Base-by-base conservation (phyloP, 495 filamentous ascomycete species). In the Tuber microsphaerosporum region DNA sequence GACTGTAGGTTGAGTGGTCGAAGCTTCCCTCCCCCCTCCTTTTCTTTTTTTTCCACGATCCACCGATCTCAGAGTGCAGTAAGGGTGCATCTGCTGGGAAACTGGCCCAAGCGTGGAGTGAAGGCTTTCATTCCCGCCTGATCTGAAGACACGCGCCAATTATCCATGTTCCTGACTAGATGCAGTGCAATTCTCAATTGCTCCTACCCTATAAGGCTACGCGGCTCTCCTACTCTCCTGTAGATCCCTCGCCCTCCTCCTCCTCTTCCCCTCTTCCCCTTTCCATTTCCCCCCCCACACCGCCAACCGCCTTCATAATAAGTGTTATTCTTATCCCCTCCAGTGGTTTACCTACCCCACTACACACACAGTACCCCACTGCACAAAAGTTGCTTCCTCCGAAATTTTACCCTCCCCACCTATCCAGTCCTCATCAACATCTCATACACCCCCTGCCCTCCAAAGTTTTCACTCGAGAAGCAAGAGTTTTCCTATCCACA, bases 341-440 rank as follows among this genome's bases (percentile, higher is more conserved):
- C 26, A 65, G 56, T 65, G 56, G 56, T 65, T 17, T 34, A 34
- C 16, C n/a, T 26, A 34, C 56, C 26, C 56, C 56, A 65, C 56
- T 41, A 2, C 14, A 14, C 20, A 61, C n/a, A 31, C n/a, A 17
- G 31, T 26, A 34, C 56, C 26, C 56, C 56, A 65, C 56, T 41
- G 6, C 14, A 14, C 20, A 61, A 31, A 69, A 10, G 51, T 76
- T 44, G 48, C 73, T 70, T 77, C 69, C 26, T 69, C 56, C 37
- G 73, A 72, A 43, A 69, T 51, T 51, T 37, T 45, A 37, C 42
- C 45, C 42, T 70, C 74, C 26, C 44, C 7, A 68, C 42, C n/a
- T 19, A 69, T 75, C 61, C 69, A 51, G 69, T 74, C 71, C 31
- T 22, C 44, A 34, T 69, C 45, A 26, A 65, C 75, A 19, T 14